Conservation (phyloP, 805 yeast genomes). For the Torulaspora gathmanii region DNA sequence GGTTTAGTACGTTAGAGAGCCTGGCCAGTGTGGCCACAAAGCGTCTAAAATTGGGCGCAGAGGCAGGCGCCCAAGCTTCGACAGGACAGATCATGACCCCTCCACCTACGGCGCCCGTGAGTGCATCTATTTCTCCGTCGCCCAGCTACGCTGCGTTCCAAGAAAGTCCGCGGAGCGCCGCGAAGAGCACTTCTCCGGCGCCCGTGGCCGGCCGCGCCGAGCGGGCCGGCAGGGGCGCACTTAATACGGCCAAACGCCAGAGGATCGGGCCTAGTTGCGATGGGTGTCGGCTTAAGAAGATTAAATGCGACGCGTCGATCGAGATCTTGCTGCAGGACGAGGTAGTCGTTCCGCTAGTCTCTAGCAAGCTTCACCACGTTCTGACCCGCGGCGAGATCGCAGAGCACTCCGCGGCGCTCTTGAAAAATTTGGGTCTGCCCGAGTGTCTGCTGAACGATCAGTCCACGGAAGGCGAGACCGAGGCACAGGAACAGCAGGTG, state of each 20-base stretch:
- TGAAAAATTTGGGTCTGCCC: constrained; percentile 6
- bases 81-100: constrained; percentile 6
- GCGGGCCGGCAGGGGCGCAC: background rate
- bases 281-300: constrained; percentile 61
- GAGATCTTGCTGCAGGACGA: constrained; percentile 36
- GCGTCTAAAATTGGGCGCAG: constrained; percentile 15
- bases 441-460: background rate
- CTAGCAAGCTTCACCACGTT: constrained; percentile 23
- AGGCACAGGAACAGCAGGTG: constrained; percentile 10
- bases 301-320: constrained; percentile 68
- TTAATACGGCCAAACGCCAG: constrained; percentile 41
- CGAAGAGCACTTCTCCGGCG: constrained; percentile 1
- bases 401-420: constrained; percentile 2
- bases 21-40: constrained; percentile 24
- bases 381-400: constrained; percentile 19
- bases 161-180: background rate
- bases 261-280: constrained; percentile 74
- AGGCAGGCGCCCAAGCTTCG: background rate
- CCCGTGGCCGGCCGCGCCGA: background rate
- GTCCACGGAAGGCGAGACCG: background rate
- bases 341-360: constrained; percentile 15
- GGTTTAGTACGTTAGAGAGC: constrained; percentile 13
- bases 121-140: constrained; percentile 11
- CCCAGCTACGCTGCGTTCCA: constrained; percentile 8
- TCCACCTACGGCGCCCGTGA: constrained; percentile 12